Base-by-base conservation (phyloP, 2,329 filamentous ascomycete species). In the Scytalidium sp. region DNA sequence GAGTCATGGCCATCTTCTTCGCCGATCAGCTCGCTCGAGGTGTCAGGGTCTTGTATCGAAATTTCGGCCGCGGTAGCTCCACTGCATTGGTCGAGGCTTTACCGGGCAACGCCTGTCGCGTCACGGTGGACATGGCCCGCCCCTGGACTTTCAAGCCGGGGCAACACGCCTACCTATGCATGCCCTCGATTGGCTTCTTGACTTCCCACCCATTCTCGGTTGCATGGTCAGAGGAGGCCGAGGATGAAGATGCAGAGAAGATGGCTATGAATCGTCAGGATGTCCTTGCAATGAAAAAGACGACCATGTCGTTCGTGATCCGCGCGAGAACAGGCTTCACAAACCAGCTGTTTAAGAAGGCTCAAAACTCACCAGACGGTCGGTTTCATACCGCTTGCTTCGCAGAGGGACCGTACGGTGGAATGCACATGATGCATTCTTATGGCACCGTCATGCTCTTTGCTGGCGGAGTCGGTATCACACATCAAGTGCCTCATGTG, bases 161-260 rank as follows among this genome's bases (percentile, higher is more conserved):
- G 29, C 87, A 91, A 67, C 88, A 93, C 64, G 84, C 87, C 29
- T 93, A 91, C 66, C 70, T 93, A 19, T 91, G 91, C 70, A 79
- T 93, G 70, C 88, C 88, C 7, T 74, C 76, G 4, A 73, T 92
- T 60, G 85, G 85, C 55, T 75, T 84, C 53, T 85, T 81, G 79
- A 87, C 87, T 59, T 90, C 85, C 43, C 88, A 93, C 62, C 88
- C 88, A 1, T 92, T 92, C 72, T 89, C 87, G 2, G 75, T 91
- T 41, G 85, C 86, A 29, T 93, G 88, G 88, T 85, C 82, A 56
- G 84, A 90, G 52, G 85, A 89, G 53, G 76, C 73, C 40, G 77
- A 80, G 51, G 68, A 73, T 45, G 59, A 72, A 11, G 70, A 69
- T 46, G 64, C 68, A 10, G 80, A 84, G 55, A 81, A 79, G 67